Base-by-base conservation (phyloP, 805 yeast genomes). In the Sugiyamaella mastotermitis region DNA sequence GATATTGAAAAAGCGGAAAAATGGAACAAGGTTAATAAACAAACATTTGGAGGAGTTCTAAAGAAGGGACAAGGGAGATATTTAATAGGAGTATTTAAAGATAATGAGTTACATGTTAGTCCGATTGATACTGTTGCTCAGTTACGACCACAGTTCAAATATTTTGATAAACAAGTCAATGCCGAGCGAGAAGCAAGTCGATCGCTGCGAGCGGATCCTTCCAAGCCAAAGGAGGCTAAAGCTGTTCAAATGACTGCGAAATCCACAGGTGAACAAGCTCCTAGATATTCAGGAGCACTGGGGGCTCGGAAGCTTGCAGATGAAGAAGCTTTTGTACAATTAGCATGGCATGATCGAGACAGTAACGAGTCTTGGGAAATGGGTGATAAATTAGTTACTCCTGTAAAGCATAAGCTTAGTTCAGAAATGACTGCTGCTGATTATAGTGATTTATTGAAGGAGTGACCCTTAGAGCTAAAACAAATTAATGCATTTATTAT, bases 241-340 rank as follows among this genome's bases (percentile, higher is more conserved):
- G 80, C 83, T 16, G 81, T 83, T 20, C 87, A 84, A 35, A 78
- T 82, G 85, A 70, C 83, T 11, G 90, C 82, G 3, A 81, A 79
- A 52, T 67, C 78, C 17, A 59, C 74, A 1, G 65, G 71, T 21
- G 80, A 73, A 47, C 74, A 72, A 29, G 69, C 74, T 2, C 78
- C 78, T 35, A 69, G 83, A 52, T 65, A 78, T 42, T 78, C 84
- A 11, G 82, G 82, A n/a, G 85, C 88, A 0, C 61, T 83, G 19
- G 58, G 70, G 40, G 77, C 82, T n/a, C 72, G 74, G 47, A 78
- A 78, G 45, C 55, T 65, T 19, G 79, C 74, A 10, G 82, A 74
- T 39, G 85, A 79, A 31, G 90, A 83, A 53, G 63, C 59, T 2
- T 67, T 65, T 35, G 57, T 49, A 8, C 56, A 58, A 10, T 53